Conservation (phyloP, 805 yeast species). For the Kazachstania africana region DNA sequence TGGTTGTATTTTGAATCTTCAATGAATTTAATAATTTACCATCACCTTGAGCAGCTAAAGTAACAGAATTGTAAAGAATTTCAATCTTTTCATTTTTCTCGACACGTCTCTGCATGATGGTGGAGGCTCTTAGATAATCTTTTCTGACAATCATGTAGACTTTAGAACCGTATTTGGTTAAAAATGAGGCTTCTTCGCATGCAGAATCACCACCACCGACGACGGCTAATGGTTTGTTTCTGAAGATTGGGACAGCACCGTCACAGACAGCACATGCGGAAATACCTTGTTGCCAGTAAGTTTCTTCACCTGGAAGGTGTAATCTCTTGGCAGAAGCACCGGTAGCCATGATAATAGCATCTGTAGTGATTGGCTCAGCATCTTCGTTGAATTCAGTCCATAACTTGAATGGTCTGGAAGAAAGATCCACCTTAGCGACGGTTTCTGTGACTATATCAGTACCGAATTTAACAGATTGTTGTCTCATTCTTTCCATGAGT, state of each 20-base stretch:
- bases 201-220: constrained; percentile 99
- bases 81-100: constrained; percentile 77
- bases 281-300: constrained; percentile 98
- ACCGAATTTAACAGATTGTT: constrained; percentile 79
- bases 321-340: constrained; percentile 98
- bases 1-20: constrained; percentile 55
- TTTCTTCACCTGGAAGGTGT: constrained; percentile 89
- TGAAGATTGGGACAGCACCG: constrained; percentile 98
- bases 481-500: constrained; percentile 90
- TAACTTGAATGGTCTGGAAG: constrained; percentile 82
- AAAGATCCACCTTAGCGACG: constrained; percentile 80
- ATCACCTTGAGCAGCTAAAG: constrained; percentile 86
- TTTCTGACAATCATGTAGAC: constrained; percentile 90
- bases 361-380: constrained; percentile 81
- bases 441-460: constrained; percentile 94
- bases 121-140: constrained; percentile 88
- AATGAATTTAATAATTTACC: constrained; percentile 68
- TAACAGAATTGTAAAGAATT: constrained; percentile 74
- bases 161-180: constrained; percentile 96
- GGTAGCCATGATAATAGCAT: constrained; percentile 86
- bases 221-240: constrained; percentile 95
- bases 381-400: constrained; percentile 97
- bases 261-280: constrained; percentile 99
- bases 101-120: constrained; percentile 94
- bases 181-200: constrained; percentile 94